Conservation (phyloP, 305 asterid species). For the Striga hermonthica region DNA sequence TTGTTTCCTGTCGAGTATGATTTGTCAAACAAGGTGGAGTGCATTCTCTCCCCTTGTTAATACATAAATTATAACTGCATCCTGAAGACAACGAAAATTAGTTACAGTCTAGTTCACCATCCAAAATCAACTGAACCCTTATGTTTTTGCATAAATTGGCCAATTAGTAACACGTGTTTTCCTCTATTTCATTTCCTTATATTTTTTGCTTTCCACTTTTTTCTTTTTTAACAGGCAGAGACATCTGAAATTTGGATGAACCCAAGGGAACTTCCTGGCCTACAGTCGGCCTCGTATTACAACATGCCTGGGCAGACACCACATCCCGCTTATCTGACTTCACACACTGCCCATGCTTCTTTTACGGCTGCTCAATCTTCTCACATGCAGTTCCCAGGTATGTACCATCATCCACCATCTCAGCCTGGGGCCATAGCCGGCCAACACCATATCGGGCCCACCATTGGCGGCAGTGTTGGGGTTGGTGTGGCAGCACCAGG, state of each 20-base stretch:
- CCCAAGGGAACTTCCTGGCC: slow-evolving; percentile 64
- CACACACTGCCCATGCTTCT: slow-evolving; percentile 78
- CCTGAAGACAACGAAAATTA: too few relatives aligned
- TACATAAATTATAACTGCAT: too few relatives aligned
- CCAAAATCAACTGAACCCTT: too few relatives aligned
- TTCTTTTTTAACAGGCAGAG: slow-evolving; percentile 56
- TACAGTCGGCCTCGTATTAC: slow-evolving; percentile 81
- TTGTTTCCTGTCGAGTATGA: too few relatives aligned
- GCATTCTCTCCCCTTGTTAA: too few relatives aligned
- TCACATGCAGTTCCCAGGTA: slow-evolving; percentile 85
- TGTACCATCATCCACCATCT: slow-evolving; percentile 64
- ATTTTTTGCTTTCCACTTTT: too few relatives aligned
- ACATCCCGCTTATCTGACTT: slow-evolving; percentile 77
- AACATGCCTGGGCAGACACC: slow-evolving; percentile 88
- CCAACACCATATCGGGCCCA: slow-evolving; percentile 78
- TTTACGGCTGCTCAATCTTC: slow-evolving; percentile 78
- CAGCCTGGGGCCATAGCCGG: slow-evolving; percentile 70
- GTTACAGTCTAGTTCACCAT: too few relatives aligned
- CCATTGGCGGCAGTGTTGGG: slow-evolving; percentile 74
- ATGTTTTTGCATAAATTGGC: too few relatives aligned
- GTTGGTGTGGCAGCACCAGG: slow-evolving; percentile 77
- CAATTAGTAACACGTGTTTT: too few relatives aligned
- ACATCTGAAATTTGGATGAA: slow-evolving; percentile 95
- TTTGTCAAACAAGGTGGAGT: too few relatives aligned
- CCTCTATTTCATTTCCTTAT: background rate